Conservation (phyloP, 2,329 filamentous ascomycete genomes). For the Fusarium pininemorale region DNA sequence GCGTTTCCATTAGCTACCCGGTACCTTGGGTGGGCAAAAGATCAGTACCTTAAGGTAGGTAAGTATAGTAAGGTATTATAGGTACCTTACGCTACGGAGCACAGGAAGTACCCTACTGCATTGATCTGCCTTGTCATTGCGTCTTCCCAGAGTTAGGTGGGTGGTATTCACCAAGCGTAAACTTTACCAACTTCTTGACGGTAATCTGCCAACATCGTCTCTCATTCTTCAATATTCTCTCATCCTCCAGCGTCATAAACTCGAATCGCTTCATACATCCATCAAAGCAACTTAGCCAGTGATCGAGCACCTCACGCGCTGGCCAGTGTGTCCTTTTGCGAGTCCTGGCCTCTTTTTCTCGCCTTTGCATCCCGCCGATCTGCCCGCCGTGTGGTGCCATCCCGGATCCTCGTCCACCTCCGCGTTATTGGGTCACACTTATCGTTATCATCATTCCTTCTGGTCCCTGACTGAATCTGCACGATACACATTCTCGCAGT, state of each 20-base stretch:
- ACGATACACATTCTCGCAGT: slow-evolving; percentile 11
- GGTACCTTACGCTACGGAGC: not conserved
- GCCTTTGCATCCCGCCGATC: slow-evolving; percentile 20
- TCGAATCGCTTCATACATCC: not conserved
- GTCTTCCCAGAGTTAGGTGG: slow-evolving; percentile 25
- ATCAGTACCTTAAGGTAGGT: not conserved
- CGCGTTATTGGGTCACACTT: slow-evolving; percentile 20
- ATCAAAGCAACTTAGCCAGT: slow-evolving; percentile 17
- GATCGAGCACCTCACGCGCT: slow-evolving; percentile 11
- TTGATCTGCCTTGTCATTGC: slow-evolving; percentile 38
- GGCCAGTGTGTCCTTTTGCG: slow-evolving; percentile 12
- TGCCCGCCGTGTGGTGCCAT: slow-evolving; percentile 33
- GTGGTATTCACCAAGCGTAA: slow-evolving; percentile 8
- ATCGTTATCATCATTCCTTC: slow-evolving; percentile 14
- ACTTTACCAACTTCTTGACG: slow-evolving; percentile 18
- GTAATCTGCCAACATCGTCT: slow-evolving; percentile 9
- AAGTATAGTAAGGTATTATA: too few relatives aligned
- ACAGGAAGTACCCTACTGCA: slow-evolving; percentile 31
- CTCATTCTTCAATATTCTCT: slow-evolving; percentile 1
- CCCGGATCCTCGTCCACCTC: slow-evolving; percentile 34
- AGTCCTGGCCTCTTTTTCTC: slow-evolving; percentile 13
- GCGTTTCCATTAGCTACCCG: slow-evolving; percentile 2
- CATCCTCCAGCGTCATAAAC: not conserved
- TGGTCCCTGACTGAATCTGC: slow-evolving; percentile 22
- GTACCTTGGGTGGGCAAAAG: not conserved